Evolutionary conservation across 176 grass and related monocot species (phyloP).

Genomic region (Zoysia japonica): DNA sequence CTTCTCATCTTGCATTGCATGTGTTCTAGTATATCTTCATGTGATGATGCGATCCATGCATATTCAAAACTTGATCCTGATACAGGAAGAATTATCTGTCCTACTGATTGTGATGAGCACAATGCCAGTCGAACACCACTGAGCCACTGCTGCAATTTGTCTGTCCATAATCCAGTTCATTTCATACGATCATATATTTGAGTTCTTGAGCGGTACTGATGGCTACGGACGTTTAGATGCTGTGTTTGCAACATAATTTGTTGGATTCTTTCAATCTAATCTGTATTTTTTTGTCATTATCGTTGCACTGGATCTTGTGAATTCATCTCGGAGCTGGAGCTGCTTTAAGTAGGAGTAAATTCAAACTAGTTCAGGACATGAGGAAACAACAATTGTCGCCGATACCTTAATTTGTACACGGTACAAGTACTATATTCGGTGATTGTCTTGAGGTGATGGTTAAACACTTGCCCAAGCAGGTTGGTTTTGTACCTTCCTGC

Average conservation of each 20-base stretch:
- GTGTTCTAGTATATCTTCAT: background rate
- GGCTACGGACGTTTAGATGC: background rate
- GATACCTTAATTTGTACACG: conserved; percentile 31
- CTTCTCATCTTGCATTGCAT: conserved; percentile 22
- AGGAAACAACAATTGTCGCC: conserved; percentile 16
- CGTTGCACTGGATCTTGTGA: background rate
- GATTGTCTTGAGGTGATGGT: conserved; percentile 20
- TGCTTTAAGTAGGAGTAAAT: background rate
- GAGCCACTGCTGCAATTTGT: background rate
- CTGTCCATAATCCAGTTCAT: background rate
- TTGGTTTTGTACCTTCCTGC: conserved; percentile 35
- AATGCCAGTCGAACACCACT: background rate
- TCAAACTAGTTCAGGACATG: background rate
- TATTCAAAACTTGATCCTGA: conserved; percentile 11
- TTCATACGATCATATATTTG: background rate
- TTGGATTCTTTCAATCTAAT: background rate
- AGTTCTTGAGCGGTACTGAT: background rate
- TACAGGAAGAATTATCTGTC: background rate
- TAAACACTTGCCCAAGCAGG: background rate
- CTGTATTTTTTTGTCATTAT: background rate
- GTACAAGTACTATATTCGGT: conserved; percentile 31
- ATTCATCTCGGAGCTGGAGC: background rate
- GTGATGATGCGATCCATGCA: background rate
- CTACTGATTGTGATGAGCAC: background rate
- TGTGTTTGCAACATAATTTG: background rate